Conservation (phyloP, 495 filamentous ascomycete genomes). For the Hyphodiscus hymeniophilus region DNA sequence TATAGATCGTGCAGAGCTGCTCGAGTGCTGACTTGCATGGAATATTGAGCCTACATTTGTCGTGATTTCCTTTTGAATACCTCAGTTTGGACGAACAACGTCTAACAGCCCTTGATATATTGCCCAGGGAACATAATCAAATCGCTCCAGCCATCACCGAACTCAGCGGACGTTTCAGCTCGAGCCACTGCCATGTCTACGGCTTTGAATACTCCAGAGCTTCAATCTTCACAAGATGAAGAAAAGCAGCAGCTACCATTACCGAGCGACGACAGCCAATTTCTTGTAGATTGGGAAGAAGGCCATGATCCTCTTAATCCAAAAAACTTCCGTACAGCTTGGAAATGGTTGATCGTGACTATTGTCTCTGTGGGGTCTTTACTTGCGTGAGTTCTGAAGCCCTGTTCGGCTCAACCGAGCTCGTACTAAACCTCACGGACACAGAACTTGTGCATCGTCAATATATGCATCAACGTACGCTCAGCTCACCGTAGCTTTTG, state of each 20-base stretch:
- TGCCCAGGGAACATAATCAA: too few species aligned
- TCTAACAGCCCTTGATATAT: too few species aligned
- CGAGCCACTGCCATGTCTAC: too few species aligned
- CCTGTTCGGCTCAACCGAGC: not conserved
- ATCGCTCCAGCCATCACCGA: too few species aligned
- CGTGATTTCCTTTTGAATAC: too few species aligned
- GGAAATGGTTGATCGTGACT: conserved; percentile 9
- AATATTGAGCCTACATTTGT: not conserved
- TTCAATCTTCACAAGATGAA: not conserved
- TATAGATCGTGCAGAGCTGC: too few species aligned
- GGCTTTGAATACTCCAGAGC: too few species aligned
- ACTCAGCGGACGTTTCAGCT: not conserved
- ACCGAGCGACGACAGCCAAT: not conserved
- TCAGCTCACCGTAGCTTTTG: conserved; percentile 32
- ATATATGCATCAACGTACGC: conserved; percentile 34
- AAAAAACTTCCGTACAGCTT: not conserved
- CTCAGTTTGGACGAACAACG: too few species aligned
- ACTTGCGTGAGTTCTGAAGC: not conserved
- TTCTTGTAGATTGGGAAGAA: conserved; percentile 1
- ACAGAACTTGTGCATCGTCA: conserved; percentile 51
- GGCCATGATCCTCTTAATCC: conserved; percentile 6
- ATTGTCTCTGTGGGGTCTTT: conserved; percentile 1
- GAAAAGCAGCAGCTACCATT: not conserved
- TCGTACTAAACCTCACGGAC: not conserved
- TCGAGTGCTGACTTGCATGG: too few species aligned